Evolutionary conservation across 306 rosid species (phyloP).

Genomic region (Hippophae tibetana): DNA sequence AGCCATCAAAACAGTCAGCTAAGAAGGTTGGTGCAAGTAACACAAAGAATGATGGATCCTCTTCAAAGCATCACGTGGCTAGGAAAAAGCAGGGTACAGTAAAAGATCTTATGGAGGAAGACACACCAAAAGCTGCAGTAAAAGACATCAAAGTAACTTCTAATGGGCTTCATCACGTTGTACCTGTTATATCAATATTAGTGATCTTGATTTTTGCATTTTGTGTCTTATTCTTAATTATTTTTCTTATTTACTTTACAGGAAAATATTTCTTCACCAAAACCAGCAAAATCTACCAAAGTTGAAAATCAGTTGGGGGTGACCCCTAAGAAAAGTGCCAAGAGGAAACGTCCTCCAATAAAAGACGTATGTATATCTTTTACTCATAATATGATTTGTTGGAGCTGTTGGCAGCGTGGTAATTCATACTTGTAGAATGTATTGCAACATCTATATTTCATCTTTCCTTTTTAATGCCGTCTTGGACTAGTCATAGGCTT

Average conservation of each 20-base stretch:
- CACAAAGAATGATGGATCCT: constrained; percentile 36
- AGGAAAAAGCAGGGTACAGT: constrained; percentile 38
- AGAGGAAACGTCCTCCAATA: constrained; percentile 58
- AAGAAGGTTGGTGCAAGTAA: constrained; percentile 42
- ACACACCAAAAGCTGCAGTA: constrained; percentile 27
- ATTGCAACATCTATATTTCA: too few relatives aligned
- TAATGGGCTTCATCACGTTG: background rate
- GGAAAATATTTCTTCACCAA: constrained; percentile 40
- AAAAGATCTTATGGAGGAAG: constrained; percentile 34
- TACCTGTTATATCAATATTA: background rate
- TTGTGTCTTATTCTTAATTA: background rate
- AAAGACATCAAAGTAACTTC: constrained; percentile 43
- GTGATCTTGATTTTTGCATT: background rate
- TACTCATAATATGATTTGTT: background rate
- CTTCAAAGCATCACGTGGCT: constrained; percentile 38
- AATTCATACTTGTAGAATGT: too few relatives aligned
- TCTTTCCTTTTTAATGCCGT: too few relatives aligned
- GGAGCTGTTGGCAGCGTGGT: too few relatives aligned
- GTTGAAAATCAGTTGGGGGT: constrained; percentile 32
- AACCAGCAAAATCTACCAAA: constrained; percentile 40
- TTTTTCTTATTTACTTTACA: constrained; percentile 20
- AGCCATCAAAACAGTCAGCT: constrained; percentile 38
- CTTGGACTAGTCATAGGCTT: too few relatives aligned
- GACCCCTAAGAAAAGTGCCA: constrained; percentile 48
- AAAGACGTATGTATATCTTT: constrained; percentile 38